These are phyloP conservation scores for Hirschioporus abietinus DNA, from an alignment of 768 basidiomycete genomes.

Conservation along the genomic window DNA sequence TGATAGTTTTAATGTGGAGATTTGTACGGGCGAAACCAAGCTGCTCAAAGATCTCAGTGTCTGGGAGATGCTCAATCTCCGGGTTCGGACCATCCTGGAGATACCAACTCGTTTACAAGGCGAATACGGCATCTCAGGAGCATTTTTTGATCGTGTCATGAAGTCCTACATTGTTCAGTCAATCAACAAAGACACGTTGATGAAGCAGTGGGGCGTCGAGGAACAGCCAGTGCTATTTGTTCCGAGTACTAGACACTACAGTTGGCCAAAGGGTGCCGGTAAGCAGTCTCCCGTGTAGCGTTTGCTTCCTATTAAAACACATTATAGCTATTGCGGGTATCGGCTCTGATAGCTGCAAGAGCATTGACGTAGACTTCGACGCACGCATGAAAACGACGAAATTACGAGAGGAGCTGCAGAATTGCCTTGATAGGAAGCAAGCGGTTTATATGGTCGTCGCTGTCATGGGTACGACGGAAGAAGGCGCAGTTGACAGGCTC, in stretches of 20 bases:
- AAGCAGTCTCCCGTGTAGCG: constrained; percentile 10
- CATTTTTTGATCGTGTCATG: constrained; percentile 26
- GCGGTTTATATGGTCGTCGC: constrained; percentile 38
- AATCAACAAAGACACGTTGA: constrained; percentile 28
- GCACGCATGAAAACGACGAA: constrained; percentile 30
- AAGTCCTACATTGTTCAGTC: constrained; percentile 31
- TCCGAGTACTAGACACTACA: constrained; percentile 36
- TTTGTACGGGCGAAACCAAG: constrained; percentile 20
- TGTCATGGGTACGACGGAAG: constrained; percentile 39
- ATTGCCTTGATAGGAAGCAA: constrained; percentile 25
- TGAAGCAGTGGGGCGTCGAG: constrained; percentile 14
- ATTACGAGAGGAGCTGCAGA: constrained; percentile 22
- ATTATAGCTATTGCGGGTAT: constrained; percentile 35
- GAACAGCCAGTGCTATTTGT: constrained; percentile 19
- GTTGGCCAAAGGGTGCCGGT: constrained; percentile 45
- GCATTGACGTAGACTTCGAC: constrained; percentile 29
- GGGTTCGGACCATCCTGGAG: constrained; percentile 26
- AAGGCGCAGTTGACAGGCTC: constrained; percentile 39
- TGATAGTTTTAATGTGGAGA: constrained; percentile 25
- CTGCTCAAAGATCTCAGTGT: constrained; percentile 25
- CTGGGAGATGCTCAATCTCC: constrained; percentile 41
- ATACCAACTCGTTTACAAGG: constrained; percentile 29
- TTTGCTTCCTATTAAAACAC: background rate
- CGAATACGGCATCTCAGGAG: constrained; percentile 30
- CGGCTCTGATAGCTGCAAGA: constrained; percentile 33